Base-by-base conservation (phyloP, 352 stramenopile species). In the Globisporangium irregulare region DNA sequence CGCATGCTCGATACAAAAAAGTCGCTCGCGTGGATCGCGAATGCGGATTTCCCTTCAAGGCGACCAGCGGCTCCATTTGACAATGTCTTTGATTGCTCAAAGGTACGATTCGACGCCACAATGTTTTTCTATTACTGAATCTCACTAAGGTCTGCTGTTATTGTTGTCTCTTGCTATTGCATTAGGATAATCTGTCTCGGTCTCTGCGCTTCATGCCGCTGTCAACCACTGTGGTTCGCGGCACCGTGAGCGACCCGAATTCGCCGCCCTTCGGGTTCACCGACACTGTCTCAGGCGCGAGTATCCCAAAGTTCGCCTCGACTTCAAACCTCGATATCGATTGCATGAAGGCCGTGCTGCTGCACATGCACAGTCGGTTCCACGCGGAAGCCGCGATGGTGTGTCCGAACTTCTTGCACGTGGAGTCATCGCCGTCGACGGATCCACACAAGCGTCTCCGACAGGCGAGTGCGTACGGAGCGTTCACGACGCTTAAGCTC, bases 281-380 rank as follows among this genome's bases (percentile, higher is more conserved):
- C 4, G 56, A 61, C 56, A 61, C 56, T 20, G 56, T 61, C 15
- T 25, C n/a, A 15, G 56, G 56, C 8, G 32, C 56, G 56, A 61
- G 56, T 22, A 38, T 61, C 18, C 4, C 36, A 6, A 43, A 46
- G 29, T 61, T 61, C 56, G 56, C 56, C 7, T 61, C 56, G 1
- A 24, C 6, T 46, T 29, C 25, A 20, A 61, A 25, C 20, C 56
- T 61, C 56, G 56, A 48, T 29, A 18, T 61, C 56, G 56, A 61
- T 29, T 61, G 56, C 29, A 18, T 61, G 29, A 61, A 61, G 25
- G 56, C 56, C 27, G 56, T 61, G 29, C 32, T 61, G 29, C 56
- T 61, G 56, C 29, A 61, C 18, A 27, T 61, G 56, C 56, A 61
- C 56, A 61, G 56, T 29, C 56, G 56, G 15, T 61, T 61, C 29